Percentiles rank a stretch among this genome's conserved stretches.
Evolutionary conservation across 352 stramenopile species (phyloP).

Genomic region (Phytophthora aleatoria): DNA sequence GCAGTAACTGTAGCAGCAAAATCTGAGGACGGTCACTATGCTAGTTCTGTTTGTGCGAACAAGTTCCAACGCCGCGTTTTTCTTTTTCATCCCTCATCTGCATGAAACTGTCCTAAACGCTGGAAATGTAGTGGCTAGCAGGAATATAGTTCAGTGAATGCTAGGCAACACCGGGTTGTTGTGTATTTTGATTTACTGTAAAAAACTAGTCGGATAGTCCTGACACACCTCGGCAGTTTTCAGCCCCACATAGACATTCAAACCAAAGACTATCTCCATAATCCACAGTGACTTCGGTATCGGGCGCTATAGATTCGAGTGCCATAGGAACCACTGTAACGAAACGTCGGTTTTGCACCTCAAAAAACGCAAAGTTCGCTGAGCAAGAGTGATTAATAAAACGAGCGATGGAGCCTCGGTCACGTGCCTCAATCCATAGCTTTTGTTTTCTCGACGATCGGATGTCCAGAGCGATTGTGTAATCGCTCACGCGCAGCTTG

Average conservation of each 20-base stretch:
- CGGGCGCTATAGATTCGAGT: neutral
- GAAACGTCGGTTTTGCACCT: neutral
- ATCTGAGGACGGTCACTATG: too few relatives aligned
- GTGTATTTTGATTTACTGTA: too few relatives aligned
- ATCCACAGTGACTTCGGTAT: neutral
- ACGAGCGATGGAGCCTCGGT: neutral
- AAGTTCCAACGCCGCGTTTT: too few relatives aligned
- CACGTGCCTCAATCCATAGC: neutral
- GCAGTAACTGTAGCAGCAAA: too few relatives aligned
- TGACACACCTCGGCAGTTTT: neutral
- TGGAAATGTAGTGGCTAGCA: too few relatives aligned
- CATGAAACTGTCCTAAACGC: too few relatives aligned
- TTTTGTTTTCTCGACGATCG: neutral
- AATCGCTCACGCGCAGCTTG: neutral
- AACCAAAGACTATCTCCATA: neutral
- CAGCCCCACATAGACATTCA: neutral
- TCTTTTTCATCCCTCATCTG: too few relatives aligned
- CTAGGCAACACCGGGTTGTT: too few relatives aligned
- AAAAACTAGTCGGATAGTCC: too few relatives aligned
- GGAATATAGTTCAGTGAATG: too few relatives aligned
- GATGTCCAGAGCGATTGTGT: neutral
- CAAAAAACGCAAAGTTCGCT: neutral
- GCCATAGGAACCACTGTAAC: neutral
- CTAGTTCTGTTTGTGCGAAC: too few relatives aligned
- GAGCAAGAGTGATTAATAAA: neutral